Evolutionary conservation across 2,329 filamentous ascomycete genomes (phyloP).

Genomic region (Aspergillus pseudoviridinutans): DNA sequence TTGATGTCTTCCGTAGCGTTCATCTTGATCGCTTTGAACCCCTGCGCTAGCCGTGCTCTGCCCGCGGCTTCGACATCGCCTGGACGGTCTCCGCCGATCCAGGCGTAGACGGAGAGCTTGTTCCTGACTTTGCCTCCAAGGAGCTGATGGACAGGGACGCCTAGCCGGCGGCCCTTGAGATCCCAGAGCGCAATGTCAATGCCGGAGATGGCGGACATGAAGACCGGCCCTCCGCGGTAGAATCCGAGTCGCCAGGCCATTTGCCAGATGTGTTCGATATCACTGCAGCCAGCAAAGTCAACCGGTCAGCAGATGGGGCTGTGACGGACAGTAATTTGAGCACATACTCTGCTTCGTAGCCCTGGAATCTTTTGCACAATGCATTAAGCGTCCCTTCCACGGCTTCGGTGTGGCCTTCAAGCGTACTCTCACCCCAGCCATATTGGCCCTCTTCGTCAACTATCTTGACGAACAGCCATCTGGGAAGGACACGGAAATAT

Average conservation of each 20-base stretch:
- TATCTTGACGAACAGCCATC: slow-evolving; percentile 76
- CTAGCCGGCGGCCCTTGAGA: slow-evolving; percentile 61
- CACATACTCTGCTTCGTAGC: slow-evolving; percentile 65
- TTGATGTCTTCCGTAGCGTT: slow-evolving; percentile 72
- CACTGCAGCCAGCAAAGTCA: slow-evolving; percentile 40
- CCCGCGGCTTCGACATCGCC: slow-evolving; percentile 61
- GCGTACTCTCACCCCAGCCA: slow-evolving; percentile 71
- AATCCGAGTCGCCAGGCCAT: slow-evolving; percentile 66
- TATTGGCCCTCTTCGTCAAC: slow-evolving; percentile 60
- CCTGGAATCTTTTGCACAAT: slow-evolving; percentile 58
- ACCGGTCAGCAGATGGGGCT: not conserved
- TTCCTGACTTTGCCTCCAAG: slow-evolving; percentile 69
- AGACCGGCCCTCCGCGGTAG: slow-evolving; percentile 73
- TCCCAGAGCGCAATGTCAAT: slow-evolving; percentile 80
- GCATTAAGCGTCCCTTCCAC: slow-evolving; percentile 70
- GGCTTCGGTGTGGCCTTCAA: slow-evolving; percentile 70
- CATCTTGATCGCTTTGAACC: slow-evolving; percentile 61
- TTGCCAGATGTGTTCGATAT: slow-evolving; percentile 81
- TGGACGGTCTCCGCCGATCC: slow-evolving; percentile 73
- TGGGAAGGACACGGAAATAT: slow-evolving; percentile 69
- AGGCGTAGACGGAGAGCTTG: slow-evolving; percentile 69
- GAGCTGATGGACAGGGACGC: slow-evolving; percentile 68
- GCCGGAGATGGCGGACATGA: slow-evolving; percentile 74
- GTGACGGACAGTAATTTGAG: not conserved
- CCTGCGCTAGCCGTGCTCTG: slow-evolving; percentile 40